Evolutionary conservation across 139 green algal genomes (phyloP).

Genomic region (Choricystis sp.): DNA sequence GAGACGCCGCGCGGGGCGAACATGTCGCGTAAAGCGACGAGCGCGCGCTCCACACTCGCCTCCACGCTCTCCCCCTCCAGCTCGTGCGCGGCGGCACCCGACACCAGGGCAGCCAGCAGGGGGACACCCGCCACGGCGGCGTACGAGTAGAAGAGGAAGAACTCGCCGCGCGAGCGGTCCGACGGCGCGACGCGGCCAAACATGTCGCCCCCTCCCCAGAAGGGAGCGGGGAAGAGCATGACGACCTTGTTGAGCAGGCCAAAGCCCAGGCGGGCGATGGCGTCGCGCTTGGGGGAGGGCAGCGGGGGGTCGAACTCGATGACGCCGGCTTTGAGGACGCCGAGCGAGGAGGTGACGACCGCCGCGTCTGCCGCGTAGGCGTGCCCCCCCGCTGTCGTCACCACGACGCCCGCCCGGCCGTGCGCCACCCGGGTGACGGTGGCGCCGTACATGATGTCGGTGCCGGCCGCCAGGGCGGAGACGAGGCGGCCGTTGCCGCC

Average conservation of each 20-base stretch:
- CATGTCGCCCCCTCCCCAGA: slow-evolving; percentile 79
- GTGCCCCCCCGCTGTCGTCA: slow-evolving; percentile 26
- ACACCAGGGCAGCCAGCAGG: slow-evolving; percentile 68
- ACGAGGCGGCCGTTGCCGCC: slow-evolving; percentile 78
- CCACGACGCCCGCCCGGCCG: slow-evolving; percentile 22
- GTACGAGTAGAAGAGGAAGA: slow-evolving; percentile 89
- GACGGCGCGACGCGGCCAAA: slow-evolving; percentile 55
- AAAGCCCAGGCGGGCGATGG: slow-evolving; percentile 76
- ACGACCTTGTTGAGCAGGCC: slow-evolving; percentile 76
- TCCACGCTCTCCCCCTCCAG: slow-evolving; percentile 39
- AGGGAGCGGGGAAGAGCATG: slow-evolving; percentile 78
- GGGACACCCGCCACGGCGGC: slow-evolving; percentile 38
- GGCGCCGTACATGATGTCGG: slow-evolving; percentile 67
- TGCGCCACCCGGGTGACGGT: slow-evolving; percentile 36
- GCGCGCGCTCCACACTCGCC: slow-evolving; percentile 38
- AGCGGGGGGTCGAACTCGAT: slow-evolving; percentile 64
- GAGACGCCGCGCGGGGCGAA: slow-evolving; percentile 42
- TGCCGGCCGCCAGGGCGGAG: slow-evolving; percentile 36
- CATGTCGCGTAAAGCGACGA: slow-evolving; percentile 58
- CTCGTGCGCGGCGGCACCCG: slow-evolving; percentile 29
- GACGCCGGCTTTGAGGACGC: slow-evolving; percentile 62
- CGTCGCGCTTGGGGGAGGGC: slow-evolving; percentile 50
- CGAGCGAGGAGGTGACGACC: slow-evolving; percentile 77
- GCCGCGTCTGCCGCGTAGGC: slow-evolving; percentile 41
- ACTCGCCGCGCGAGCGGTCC: slow-evolving; percentile 40